Percentiles rank a stretch among this genome's conserved stretches.
These are phyloP conservation scores for Simplicillium aogashimaense DNA, from an alignment of 2,329 filamentous ascomycete genomes.

Conservation along the genomic window DNA sequence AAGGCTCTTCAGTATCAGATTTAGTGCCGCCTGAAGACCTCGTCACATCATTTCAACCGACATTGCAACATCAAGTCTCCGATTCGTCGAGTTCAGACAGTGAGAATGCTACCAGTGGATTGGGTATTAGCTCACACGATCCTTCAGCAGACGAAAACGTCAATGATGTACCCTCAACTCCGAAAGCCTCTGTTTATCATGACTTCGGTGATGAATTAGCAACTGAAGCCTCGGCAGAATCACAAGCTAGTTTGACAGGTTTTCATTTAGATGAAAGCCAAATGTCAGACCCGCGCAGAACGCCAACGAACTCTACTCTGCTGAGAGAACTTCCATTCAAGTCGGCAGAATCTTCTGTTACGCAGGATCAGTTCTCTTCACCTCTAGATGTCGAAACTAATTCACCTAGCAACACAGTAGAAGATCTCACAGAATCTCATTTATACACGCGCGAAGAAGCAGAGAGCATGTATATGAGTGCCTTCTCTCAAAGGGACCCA, in stretches of 20 bases:
- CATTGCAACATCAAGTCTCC: too few species aligned
- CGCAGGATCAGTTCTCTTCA: neutral
- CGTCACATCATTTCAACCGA: too few species aligned
- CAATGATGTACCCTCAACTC: constrained; percentile 30
- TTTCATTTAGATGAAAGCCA: too few species aligned
- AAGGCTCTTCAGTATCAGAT: too few species aligned
- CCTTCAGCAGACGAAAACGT: constrained; percentile 26
- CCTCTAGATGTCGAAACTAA: neutral
- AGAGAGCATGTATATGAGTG: constrained; percentile 80
- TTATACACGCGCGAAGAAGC: constrained; percentile 72
- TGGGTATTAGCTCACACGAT: constrained; percentile 39
- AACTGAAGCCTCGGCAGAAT: too few species aligned
- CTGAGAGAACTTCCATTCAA: constrained; percentile 11
- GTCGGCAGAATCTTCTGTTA: constrained; percentile 3
- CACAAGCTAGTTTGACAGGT: too few species aligned
- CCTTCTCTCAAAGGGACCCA: constrained; percentile 39
- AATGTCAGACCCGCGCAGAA: too few species aligned
- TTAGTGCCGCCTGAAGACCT: too few species aligned
- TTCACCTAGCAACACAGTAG: constrained; percentile 8
- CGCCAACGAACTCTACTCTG: neutral
- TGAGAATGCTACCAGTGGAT: constrained; percentile 30
- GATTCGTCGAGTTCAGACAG: constrained; percentile 25
- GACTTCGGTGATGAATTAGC: constrained; percentile 16
- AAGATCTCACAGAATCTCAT: constrained; percentile 54
- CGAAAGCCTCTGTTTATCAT: constrained; percentile 39